Base-by-base conservation (phyloP, 2,329 filamentous ascomycete genomes). In the Aspergillus ochraceus region DNA sequence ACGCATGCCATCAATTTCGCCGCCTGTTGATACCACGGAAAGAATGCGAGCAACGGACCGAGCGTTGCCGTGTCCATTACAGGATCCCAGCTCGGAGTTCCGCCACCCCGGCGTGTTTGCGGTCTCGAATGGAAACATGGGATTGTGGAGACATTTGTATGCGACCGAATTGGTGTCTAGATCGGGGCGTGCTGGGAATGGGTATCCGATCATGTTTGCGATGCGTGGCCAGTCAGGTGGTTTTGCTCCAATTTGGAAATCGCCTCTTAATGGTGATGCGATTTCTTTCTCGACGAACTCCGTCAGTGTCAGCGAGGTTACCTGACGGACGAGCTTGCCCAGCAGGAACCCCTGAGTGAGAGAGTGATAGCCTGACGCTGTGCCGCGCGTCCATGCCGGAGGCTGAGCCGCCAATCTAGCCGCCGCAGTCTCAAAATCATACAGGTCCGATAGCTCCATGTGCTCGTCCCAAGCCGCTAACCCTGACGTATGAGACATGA, bases 41-140 rank as follows among this genome's bases (percentile, higher is more conserved):
- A 81, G 69, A 20, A 84, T 78, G 1, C 71, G 71, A 4, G 73
- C 76, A 22, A 84, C 53, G 0, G 72, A 73, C 3, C 76, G 71
- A 10, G 81, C 79, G 61, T 84, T 84, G 1, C 68, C 65, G 55
- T 81, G 77, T 0, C 81, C 82, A 60, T 81, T 82, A 0, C 68
- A 63, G 0, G 76, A 76, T 0, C 80, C 79, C 3, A 82, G 64
- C 53, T 80, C 79, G 2, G 75, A 70, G 0, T 64, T 63, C 24
- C 79, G 73, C 71, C 80, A 82, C 0, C 29, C 66, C 0, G 72
- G 65, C 0, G 70, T 73, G 20, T 63, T 68, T 0, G 70, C 60
- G 4, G 64, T 46, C 1, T 64, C 60, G 36, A 42, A 42, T 17
- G 36, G 36, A 14, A 42, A 42, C 36, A 42, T 42, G 17, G 36